These are phyloP conservation scores for Trichoderma simmonsii DNA, from an alignment of 2,329 filamentous ascomycete genomes.

Conservation along the genomic window DNA sequence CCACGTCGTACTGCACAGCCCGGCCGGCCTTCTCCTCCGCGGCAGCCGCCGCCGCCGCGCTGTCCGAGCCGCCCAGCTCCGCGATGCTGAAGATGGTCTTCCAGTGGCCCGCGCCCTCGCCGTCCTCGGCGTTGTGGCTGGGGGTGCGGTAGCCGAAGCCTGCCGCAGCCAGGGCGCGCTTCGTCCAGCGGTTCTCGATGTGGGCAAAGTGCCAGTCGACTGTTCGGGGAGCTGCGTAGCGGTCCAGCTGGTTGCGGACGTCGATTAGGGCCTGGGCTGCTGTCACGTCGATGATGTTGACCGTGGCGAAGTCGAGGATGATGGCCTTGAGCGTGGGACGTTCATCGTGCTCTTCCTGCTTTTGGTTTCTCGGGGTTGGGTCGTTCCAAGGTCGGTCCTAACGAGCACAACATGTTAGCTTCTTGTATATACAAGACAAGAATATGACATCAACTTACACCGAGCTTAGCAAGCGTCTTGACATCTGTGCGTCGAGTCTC, in stretches of 20 bases:
- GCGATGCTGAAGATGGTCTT: slow-evolving; percentile 92
- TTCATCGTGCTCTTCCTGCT: slow-evolving; percentile 31
- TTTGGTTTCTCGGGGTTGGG: slow-evolving; percentile 38
- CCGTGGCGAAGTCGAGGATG: slow-evolving; percentile 53
- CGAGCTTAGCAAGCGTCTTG: slow-evolving; percentile 40
- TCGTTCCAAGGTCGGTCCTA: slow-evolving; percentile 59
- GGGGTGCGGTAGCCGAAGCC: slow-evolving; percentile 48
- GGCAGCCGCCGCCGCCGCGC: slow-evolving; percentile 54
- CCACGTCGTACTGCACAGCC: slow-evolving; percentile 28
- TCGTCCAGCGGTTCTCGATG: slow-evolving; percentile 54
- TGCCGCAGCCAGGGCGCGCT: slow-evolving; percentile 52
- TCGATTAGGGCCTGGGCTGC: slow-evolving; percentile 53
- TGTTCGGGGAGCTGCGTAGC: slow-evolving; percentile 44
- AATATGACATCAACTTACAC: not conserved
- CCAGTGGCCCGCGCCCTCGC: slow-evolving; percentile 31
- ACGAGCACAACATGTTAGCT: not conserved
- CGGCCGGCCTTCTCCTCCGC: slow-evolving; percentile 54
- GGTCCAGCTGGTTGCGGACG: slow-evolving; percentile 51
- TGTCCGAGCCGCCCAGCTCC: slow-evolving; percentile 71
- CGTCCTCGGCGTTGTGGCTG: slow-evolving; percentile 23
- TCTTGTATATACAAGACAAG: not conserved
- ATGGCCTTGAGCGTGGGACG: slow-evolving; percentile 54
- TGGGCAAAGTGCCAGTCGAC: slow-evolving; percentile 53
- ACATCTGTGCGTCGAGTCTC: slow-evolving; percentile 45
- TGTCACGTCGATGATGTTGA: slow-evolving; percentile 56